Evolutionary conservation across 495 filamentous ascomycete genomes (phyloP).

Genomic region (Evernia prunastri): DNA sequence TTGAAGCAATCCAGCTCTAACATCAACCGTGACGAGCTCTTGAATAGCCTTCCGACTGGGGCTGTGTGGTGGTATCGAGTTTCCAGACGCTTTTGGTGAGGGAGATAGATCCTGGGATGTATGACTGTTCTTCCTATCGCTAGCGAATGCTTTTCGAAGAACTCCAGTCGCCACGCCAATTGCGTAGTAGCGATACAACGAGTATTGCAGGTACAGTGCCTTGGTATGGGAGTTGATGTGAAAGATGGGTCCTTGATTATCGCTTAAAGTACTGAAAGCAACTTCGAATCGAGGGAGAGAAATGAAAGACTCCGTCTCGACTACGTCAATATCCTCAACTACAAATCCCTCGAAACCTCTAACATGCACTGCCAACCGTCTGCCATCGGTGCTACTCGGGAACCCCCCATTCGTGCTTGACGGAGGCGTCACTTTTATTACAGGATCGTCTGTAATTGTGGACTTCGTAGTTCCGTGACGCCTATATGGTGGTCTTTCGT

Average conservation of each 20-base stretch:
- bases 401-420: conserved; percentile 54
- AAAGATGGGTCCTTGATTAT: conserved; percentile 76
- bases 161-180: conserved; percentile 73
- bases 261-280: conserved; percentile 74
- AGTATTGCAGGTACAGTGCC: conserved; percentile 78
- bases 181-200: conserved; percentile 90
- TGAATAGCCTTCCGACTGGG: not conserved
- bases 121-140: conserved; percentile 32
- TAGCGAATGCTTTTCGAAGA: conserved; percentile 65
- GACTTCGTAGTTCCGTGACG: conserved; percentile 51
- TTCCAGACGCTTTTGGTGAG: not conserved
- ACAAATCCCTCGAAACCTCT: conserved; percentile 82
- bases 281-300: conserved; percentile 82
- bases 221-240: conserved; percentile 77
- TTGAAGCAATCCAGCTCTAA: conserved; percentile 72
- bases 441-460: conserved; percentile 45
- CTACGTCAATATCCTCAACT: conserved; percentile 75
- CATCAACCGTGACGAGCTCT: conserved; percentile 75
- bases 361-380: conserved; percentile 72
- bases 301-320: conserved; percentile 80
- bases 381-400: conserved; percentile 66
- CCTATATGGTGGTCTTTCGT: conserved; percentile 44
- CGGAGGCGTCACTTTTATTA: conserved; percentile 52
- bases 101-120: not conserved
- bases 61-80: not conserved